Conservation (phyloP, 2,329 filamentous ascomycete species). For the Penicillium paneum region DNA sequence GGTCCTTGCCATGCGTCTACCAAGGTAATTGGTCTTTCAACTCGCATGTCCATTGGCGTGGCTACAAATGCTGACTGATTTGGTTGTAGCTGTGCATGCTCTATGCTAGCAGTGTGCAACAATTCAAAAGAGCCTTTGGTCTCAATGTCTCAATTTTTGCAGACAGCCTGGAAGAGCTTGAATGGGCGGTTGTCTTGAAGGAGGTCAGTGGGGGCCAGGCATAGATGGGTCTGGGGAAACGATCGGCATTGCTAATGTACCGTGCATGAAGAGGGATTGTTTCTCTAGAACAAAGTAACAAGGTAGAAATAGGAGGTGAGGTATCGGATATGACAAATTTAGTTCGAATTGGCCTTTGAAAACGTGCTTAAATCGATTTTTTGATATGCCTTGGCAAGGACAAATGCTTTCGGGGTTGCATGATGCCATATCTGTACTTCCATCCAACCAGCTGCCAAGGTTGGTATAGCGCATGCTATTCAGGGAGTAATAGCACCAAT, state of each 20-base stretch:
- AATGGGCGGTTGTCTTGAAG: neutral
- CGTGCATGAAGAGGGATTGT: neutral
- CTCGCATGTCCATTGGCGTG: neutral
- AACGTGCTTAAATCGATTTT: neutral
- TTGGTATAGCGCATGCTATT: neutral
- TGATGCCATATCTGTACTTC: neutral
- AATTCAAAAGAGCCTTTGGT: neutral
- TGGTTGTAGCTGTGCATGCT: neutral
- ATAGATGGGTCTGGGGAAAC: neutral
- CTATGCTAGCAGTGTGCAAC: neutral
- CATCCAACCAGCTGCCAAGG: neutral
- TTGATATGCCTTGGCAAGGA: neutral
- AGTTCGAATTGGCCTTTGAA: neutral
- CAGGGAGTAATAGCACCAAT: neutral
- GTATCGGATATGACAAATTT: neutral
- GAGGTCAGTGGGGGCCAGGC: neutral
- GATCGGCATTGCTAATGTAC: neutral
- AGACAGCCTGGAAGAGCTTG: neutral
- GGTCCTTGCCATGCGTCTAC: neutral
- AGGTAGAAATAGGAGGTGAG: neutral
- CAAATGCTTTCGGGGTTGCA: neutral
- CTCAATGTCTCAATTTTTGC: neutral
- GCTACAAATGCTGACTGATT: neutral
- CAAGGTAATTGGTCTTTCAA: neutral
- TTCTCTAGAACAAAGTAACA: neutral